Base-by-base conservation (phyloP, 805 yeast genomes). In the Metschnikowia continentalis region DNA sequence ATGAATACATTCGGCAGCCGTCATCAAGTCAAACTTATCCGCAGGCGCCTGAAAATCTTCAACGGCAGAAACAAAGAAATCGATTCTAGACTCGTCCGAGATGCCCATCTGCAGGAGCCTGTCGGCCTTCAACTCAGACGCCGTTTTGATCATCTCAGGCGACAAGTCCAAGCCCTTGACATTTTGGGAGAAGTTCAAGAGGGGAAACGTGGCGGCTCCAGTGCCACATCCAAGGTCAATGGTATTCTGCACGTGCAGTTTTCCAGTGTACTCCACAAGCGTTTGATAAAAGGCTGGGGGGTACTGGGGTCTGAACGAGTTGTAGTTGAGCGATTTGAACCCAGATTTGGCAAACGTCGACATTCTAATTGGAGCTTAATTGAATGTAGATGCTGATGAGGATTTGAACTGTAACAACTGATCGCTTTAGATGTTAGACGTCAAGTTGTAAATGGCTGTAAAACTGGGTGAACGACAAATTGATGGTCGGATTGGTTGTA, bases 221-320 rank as follows among this genome's bases (percentile, higher is more conserved):
- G 83, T 77, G 0, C 83, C 84, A 55, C 82, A 77, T 0, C 84
- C 84, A 41, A 78, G 58, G 59, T 67, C 70, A 61, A 68, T 63
- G 7, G 82, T 57, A 5, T 54, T 55, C 2, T 50, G 44, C 4
- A 64, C 54, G 54, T 23, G 40, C n/a, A 46, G 10, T 13, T 58
- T 55, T 2, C 65, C 55, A 3, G 61, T 62, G 52, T 69, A 72
- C 1, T 61, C 57, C 32, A 50, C 50, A 19, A 74, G 56, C 13
- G 66, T 53, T 40, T 60, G 56, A 52, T 72, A 74, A 57, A 74
- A 74, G 3, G 69, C 61, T 0, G 65, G 51, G 3, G 77, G 77
- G 48, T 74, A 74, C 45, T 69, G 71, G 1, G 78, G 78, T 22
- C 78, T 67, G 56, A 71, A 74, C 5, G 75, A 62, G 54, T 63